phyloP scores from a whole-genome alignment of 2,329 filamentous ascomycete species.

The Phoma sp. region DNA sequence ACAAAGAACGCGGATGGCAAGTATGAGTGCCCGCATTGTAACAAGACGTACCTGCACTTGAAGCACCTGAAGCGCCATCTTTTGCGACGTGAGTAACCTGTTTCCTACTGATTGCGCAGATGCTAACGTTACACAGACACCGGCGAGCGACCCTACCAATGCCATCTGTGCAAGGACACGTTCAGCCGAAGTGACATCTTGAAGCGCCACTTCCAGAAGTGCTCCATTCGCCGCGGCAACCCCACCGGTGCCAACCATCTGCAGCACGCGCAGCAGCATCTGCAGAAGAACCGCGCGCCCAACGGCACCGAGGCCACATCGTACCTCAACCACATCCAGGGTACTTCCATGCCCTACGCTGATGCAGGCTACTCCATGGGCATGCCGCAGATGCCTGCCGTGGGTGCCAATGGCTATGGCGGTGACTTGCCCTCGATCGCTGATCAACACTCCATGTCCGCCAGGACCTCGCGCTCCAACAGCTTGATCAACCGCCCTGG shows the following conservation, averaged over 20 bases:
- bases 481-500: constrained; percentile 53
- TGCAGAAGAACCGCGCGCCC: constrained; percentile 68
- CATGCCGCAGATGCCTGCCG: constrained; percentile 44
- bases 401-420: constrained; percentile 43
- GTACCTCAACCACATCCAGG: constrained; percentile 44
- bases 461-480: constrained; percentile 57
- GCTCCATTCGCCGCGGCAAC: constrained; percentile 93
- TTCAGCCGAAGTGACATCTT: constrained; percentile 98
- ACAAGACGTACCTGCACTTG: constrained; percentile 95
- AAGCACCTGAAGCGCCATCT: constrained; percentile 98
- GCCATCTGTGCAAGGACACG: constrained; percentile 95
- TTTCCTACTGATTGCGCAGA: constrained; percentile 5
- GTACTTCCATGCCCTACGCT: constrained; percentile 43
- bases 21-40: constrained; percentile 97
- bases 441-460: constrained; percentile 53
- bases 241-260: constrained; percentile 93
- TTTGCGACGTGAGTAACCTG: constrained; percentile 79
- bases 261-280: constrained; percentile 87
- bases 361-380: constrained; percentile 43
- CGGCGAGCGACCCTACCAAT: constrained; percentile 97
- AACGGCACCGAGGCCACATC: constrained; percentile 44
- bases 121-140: constrained; percentile 71
- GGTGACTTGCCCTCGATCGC: constrained; percentile 49
- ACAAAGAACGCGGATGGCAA: constrained; percentile 97
- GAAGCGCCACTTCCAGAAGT: constrained; percentile 99